Percentiles rank a stretch among this genome's conserved stretches.
Conservation (phyloP, 768 basidiomycete genomes). For the Lactarius sanguifluus region DNA sequence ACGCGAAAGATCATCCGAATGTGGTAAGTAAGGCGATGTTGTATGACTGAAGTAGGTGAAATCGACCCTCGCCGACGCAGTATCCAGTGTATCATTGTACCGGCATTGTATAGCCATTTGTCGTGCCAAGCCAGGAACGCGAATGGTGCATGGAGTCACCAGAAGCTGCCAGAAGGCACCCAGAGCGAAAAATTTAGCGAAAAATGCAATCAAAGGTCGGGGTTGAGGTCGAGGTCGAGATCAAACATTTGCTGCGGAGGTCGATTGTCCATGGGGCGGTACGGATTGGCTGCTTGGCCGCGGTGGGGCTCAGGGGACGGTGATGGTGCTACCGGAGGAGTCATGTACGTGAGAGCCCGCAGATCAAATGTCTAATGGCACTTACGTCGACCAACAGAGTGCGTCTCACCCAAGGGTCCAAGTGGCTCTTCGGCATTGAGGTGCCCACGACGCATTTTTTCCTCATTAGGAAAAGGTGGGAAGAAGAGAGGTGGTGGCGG, state of each 20-base stretch:
- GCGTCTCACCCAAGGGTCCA: slow-evolving; percentile 75
- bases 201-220: slow-evolving; percentile 53
- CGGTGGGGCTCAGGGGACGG: slow-evolving; percentile 54
- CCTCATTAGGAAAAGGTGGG: slow-evolving; percentile 89
- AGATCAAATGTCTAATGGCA: not conserved
- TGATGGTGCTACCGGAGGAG: slow-evolving; percentile 50
- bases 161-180: not conserved
- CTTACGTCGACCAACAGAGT: slow-evolving; percentile 76
- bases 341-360: slow-evolving; percentile 17
- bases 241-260: slow-evolving; percentile 68
- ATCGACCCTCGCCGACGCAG: not conserved
- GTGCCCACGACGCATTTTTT: slow-evolving; percentile 82
- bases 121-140: not conserved
- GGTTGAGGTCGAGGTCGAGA: slow-evolving; percentile 82
- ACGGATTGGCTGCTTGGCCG: slow-evolving; percentile 59
- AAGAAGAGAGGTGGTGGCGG: slow-evolving; percentile 80
- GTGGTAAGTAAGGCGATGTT: too few species aligned
- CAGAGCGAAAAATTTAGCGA: not conserved
- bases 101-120: not conserved
- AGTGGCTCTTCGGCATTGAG: slow-evolving; percentile 80
- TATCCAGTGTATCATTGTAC: not conserved
- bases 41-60: not conserved
- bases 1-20: not conserved
- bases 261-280: slow-evolving; percentile 65
- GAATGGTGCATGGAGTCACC: not conserved